Evolutionary conservation across 1,284 basidiomycete species (phyloP).

Genomic region (Takashimella koratensis): DNA sequence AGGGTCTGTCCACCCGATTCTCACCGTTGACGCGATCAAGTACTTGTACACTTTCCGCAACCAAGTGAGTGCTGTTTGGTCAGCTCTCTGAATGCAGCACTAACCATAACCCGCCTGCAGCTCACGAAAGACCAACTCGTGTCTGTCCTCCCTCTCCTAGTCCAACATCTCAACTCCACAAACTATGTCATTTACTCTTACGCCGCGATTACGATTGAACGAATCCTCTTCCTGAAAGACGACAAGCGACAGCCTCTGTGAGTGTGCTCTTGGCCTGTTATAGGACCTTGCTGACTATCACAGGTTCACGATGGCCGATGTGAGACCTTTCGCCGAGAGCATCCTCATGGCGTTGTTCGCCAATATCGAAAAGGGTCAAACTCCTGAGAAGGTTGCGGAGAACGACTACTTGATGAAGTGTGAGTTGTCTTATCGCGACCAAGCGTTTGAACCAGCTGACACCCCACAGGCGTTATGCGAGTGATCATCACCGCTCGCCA

Average conservation of each 20-base stretch:
- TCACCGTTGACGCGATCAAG: slow-evolving; percentile 94
- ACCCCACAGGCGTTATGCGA: slow-evolving; percentile 86
- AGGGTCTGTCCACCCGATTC: slow-evolving; percentile 74
- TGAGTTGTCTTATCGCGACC: slow-evolving; percentile 51
- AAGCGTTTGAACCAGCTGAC: too few relatives aligned
- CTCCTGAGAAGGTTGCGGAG: slow-evolving; percentile 91
- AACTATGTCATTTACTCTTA: slow-evolving; percentile 73
- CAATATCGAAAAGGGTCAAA: slow-evolving; percentile 76
- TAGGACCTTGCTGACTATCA: neutral
- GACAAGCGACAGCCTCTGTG: slow-evolving; percentile 62
- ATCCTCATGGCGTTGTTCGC: slow-evolving; percentile 73
- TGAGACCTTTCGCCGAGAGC: slow-evolving; percentile 72
- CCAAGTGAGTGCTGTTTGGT: slow-evolving; percentile 57
- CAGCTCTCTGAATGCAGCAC: too few relatives aligned
- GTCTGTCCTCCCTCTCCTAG: slow-evolving; percentile 81
- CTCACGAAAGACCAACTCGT: slow-evolving; percentile 92
- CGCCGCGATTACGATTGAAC: slow-evolving; percentile 68
- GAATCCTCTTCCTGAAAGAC: slow-evolving; percentile 82
- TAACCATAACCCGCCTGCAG: slow-evolving; percentile 48
- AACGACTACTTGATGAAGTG: slow-evolving; percentile 99
- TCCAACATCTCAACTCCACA: slow-evolving; percentile 73
- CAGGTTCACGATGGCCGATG: slow-evolving; percentile 81
- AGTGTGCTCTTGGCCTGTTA: slow-evolving; percentile 47
- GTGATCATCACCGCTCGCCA: slow-evolving; percentile 85
- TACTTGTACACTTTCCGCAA: slow-evolving; percentile 93